Evolutionary conservation across 768 basidiomycete species (phyloP), one percentile per base, ranked within the genome.

Genomic region (Hygrocybe coccinea): DNA sequence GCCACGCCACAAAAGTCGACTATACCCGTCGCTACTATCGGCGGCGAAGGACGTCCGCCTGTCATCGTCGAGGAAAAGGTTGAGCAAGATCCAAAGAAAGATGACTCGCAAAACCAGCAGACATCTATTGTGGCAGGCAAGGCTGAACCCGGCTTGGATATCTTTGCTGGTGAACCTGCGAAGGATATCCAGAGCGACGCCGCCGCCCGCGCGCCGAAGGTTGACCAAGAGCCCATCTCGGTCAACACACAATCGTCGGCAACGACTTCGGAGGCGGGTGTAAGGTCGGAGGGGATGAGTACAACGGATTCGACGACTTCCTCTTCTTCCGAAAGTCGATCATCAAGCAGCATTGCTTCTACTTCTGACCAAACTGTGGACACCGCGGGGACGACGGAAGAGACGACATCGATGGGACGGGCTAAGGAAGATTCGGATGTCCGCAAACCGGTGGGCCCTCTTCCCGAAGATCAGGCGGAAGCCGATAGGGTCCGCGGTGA

Each of bases 101-200:
- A 29, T 8, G 48, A 14, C 62, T 60, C 36, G 50, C 56, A 24
- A 51, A 59, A 72, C 39, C 58, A 68, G 41, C 62, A 67, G 53
- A 72, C 81, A 12, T 66, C 72, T 0, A 59, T 76, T 2, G 72
- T 76, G 11, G 69, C 75, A 19, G 81, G 79, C 10, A 79, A 81
- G 54, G 72, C 86, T 0, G 89, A 89, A 61, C 90, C 91, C 1
- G 90, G 91, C 0, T 76, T 71, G 14, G 84, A 92, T 64, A 76
- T 91, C 56, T 92, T 92, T 62, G 86, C 76, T 0, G 78, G 75
- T 29, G 71, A 76, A 34, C 74, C 71, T 1, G 71, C 68, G 15
- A 74, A 74, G 46, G 77, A 81, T 5, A 64, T 74, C 46, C 80
- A 79, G 70, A 86, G 84, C 60, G 59, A 54, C 21, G 58, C 56